A percentile compares a stretch with the other conserved stretches of the same genome.
phyloP scores from a whole-genome alignment of 78 protist species.

The Dictyostelium firmibasis region DNA sequence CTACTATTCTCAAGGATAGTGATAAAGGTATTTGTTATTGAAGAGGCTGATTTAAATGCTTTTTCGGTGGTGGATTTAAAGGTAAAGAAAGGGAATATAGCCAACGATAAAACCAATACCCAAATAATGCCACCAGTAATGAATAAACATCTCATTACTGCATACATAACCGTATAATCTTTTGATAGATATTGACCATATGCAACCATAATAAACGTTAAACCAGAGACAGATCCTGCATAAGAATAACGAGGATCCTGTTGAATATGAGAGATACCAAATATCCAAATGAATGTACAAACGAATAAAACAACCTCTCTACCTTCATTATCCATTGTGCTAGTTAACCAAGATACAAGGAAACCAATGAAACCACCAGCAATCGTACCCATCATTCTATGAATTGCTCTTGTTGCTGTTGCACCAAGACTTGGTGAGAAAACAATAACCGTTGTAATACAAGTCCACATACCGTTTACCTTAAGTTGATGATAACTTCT shows the following conservation, averaged over 20 bases:
- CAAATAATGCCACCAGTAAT: conserved; percentile 41
- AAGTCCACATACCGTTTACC: conserved; percentile 39
- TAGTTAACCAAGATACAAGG: neutral
- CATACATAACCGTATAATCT: conserved; percentile 1
- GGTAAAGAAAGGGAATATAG: conserved; percentile 49
- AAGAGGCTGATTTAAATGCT: neutral
- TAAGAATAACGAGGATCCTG: conserved; percentile 52
- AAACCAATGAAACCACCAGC: conserved; percentile 40
- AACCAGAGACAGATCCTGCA: conserved; percentile 40
- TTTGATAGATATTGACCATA: conserved; percentile 16
- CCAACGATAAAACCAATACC: conserved; percentile 10
- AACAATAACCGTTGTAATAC: conserved; percentile 29
- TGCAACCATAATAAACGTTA: conserved; percentile 36
- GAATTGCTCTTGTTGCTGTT: conserved; percentile 29
- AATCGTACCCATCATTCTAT: conserved; percentile 58
- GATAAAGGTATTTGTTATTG: conserved; percentile 14
- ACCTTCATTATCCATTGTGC: neutral
- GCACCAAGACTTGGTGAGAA: conserved; percentile 68
- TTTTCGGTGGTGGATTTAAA: neutral
- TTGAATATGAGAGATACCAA: conserved; percentile 31
- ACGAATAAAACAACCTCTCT: neutral
- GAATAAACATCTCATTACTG: conserved; percentile 21
- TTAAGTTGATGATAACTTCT: neutral
- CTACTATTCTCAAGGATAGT: conserved; percentile 18
- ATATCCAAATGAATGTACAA: conserved; percentile 23